phyloP scores from a whole-genome alignment of 2,329 filamentous ascomycete genomes.

The Thielaviopsis populi region DNA sequence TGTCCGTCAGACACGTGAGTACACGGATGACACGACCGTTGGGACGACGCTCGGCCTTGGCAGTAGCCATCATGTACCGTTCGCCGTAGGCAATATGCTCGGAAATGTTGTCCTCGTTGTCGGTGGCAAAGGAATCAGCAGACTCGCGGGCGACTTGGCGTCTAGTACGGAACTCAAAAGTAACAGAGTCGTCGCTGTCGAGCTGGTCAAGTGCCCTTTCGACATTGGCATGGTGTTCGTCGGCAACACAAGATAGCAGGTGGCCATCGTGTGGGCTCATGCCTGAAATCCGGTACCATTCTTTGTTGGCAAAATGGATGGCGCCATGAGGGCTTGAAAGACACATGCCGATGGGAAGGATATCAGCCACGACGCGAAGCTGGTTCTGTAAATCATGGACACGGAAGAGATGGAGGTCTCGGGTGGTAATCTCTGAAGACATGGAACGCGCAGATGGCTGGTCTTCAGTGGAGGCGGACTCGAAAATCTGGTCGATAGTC shows the following conservation, averaged over 20 bases:
- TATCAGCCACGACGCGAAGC: constrained; percentile 57
- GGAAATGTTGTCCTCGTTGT: constrained; percentile 16
- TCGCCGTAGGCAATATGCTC: constrained; percentile 9
- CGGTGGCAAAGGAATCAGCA: background rate
- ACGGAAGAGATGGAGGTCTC: background rate
- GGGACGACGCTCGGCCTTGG: constrained; percentile 31
- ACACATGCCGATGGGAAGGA: constrained; percentile 60
- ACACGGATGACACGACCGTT: constrained; percentile 32
- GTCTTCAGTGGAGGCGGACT: background rate
- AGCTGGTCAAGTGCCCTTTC: constrained; percentile 20
- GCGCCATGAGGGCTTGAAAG: constrained; percentile 50
- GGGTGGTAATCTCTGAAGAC: background rate
- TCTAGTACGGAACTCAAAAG: constrained; percentile 34
- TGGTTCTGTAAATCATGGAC: constrained; percentile 29
- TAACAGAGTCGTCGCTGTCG: constrained; percentile 26
- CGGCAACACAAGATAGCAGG: constrained; percentile 31
- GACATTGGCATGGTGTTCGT: constrained; percentile 32
- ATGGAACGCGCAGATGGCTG: background rate
- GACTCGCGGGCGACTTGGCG: background rate
- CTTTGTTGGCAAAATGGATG: constrained; percentile 57
- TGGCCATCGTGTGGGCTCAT: constrained; percentile 23
- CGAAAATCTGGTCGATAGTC: background rate
- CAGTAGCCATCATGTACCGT: constrained; percentile 33
- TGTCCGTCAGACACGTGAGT: constrained; percentile 36
- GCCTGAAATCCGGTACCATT: constrained; percentile 42